These are phyloP conservation scores for Stipa capillata DNA, from an alignment of 176 grass and related monocot genomes.

Conservation along the genomic window DNA sequence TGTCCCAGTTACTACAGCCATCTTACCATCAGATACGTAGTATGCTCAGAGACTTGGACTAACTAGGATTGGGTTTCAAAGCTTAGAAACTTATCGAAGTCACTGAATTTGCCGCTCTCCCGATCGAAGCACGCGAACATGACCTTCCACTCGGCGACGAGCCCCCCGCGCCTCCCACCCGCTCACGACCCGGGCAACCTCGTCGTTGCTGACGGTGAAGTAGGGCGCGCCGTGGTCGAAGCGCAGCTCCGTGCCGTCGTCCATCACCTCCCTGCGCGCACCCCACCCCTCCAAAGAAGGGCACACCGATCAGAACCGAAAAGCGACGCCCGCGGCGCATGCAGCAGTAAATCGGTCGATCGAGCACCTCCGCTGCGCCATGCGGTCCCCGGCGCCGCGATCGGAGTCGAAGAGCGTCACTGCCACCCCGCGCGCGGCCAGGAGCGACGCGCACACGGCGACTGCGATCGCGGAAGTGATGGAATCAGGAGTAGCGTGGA, in stretches of 20 bases:
- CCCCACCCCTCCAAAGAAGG: neutral
- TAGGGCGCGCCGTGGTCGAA: constrained; percentile 93
- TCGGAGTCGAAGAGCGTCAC: constrained; percentile 86
- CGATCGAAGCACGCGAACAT: constrained; percentile 57
- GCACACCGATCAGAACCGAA: neutral
- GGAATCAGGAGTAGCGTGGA: neutral
- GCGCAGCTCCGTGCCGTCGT: constrained; percentile 61
- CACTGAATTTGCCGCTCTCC: constrained; percentile 42
- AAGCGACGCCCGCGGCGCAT: neutral
- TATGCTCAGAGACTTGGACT: too few species aligned
- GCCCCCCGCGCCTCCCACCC: constrained; percentile 62
- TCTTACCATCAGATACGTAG: too few species aligned
- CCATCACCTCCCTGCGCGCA: constrained; percentile 50
- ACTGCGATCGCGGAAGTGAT: constrained; percentile 39
- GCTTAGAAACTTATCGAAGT: constrained; percentile 45
- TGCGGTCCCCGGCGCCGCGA: constrained; percentile 74
- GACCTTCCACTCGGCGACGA: constrained; percentile 77
- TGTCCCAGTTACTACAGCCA: too few species aligned
- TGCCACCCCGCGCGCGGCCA: constrained; percentile 56
- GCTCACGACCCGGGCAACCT: constrained; percentile 52
- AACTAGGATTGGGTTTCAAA: neutral
- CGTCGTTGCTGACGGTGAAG: constrained; percentile 57
- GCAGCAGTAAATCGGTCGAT: neutral
- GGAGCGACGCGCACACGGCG: constrained; percentile 82
- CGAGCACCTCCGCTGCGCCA: constrained; percentile 82